phyloP scores from a whole-genome alignment of 2,329 filamentous ascomycete genomes.

The Ceratocystis colombiana region DNA sequence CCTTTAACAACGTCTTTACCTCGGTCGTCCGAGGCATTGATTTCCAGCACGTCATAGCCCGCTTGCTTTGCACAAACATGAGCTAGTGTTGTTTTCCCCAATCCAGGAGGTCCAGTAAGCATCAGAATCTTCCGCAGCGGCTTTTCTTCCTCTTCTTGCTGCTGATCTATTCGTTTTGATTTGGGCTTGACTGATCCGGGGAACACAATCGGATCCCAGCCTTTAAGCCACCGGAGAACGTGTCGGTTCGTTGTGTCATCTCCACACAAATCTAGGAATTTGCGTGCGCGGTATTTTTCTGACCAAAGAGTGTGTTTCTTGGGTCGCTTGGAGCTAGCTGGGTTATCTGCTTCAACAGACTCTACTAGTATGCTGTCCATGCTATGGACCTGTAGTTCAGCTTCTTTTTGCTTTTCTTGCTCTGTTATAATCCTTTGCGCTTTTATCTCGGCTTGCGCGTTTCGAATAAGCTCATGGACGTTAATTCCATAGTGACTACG shows the following conservation, averaged over 20 bases:
- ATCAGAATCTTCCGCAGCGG: conserved; percentile 79
- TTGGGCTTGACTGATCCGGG: conserved; percentile 59
- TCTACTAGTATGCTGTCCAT: conserved; percentile 28
- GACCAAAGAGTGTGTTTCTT: conserved; percentile 69
- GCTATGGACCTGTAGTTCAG: conserved; percentile 3
- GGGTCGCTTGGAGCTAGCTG: conserved; percentile 32
- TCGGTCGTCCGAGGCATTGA: conserved; percentile 94
- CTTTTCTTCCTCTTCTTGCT: conserved; percentile 52
- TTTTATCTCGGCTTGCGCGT: conserved; percentile 52
- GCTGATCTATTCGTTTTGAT: conserved; percentile 31
- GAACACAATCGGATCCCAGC: conserved; percentile 88
- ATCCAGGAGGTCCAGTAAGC: conserved; percentile 78
- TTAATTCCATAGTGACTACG: conserved; percentile 85
- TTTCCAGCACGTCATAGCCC: conserved; percentile 91
- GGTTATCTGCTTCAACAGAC: conserved; percentile 35
- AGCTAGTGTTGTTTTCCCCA: conserved; percentile 92
- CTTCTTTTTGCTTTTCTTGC: conserved; percentile 10
- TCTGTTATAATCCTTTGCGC: conserved; percentile 21
- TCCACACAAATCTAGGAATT: conserved; percentile 85
- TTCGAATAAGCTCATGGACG: conserved; percentile 71
- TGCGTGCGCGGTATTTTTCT: conserved; percentile 88
- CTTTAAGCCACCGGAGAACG: conserved; percentile 86
- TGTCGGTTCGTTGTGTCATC: conserved; percentile 87
- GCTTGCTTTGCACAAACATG: conserved; percentile 94
- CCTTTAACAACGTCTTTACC: conserved; percentile 83